Base-by-base conservation (phyloP, 1,139 yeast genomes). In the Suhomyces bokatorum region DNA sequence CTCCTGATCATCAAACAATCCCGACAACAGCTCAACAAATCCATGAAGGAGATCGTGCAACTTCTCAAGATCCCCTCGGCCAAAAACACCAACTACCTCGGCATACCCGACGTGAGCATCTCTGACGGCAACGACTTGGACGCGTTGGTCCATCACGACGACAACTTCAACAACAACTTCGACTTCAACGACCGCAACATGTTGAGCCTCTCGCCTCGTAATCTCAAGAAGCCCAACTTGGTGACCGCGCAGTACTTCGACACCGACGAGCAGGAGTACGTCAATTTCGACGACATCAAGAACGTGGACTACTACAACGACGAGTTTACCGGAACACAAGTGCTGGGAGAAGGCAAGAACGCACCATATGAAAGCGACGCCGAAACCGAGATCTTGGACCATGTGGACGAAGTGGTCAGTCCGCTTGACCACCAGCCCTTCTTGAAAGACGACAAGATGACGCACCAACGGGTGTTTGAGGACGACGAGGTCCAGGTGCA, bases 11-110 rank as follows among this genome's bases (percentile, higher is more conserved):
- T 75, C 41, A 69, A 70, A 49, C 61, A 67, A 39, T 67, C 78
- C 4, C 58, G 77, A 32, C 60, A 63, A 40, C 74, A 68, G 45
- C 63, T 75, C 43, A 66, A 73, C 12, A 61, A 64, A 38, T 67
- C 76, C 17, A 73, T 74, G 70, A 66, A 62, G 45, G 78, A 75
- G 46, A 70, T 75, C 8, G 64, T 72, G 16, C 64, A 67, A 36
- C 59, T 75, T 39, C 60, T 75, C 36, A 67, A 69, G 49, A 66
- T 73, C 6, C 78, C 78, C 1, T 47, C 60, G 3, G 60, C 58
- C 38, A 48, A 58, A 42, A 47, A 47, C 42, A 44, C 48, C 17
- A 57, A 60, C 37, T 56, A 56, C 32, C 48, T 64, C 39, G 56
- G 59, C 16, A 47, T 65, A 8, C 68, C 56, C 2, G 49, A 49